Percentiles rank a stretch among this genome's conserved stretches.
Conservation (phyloP, 129 eudicot genomes). For the Deinandra increscens region DNA sequence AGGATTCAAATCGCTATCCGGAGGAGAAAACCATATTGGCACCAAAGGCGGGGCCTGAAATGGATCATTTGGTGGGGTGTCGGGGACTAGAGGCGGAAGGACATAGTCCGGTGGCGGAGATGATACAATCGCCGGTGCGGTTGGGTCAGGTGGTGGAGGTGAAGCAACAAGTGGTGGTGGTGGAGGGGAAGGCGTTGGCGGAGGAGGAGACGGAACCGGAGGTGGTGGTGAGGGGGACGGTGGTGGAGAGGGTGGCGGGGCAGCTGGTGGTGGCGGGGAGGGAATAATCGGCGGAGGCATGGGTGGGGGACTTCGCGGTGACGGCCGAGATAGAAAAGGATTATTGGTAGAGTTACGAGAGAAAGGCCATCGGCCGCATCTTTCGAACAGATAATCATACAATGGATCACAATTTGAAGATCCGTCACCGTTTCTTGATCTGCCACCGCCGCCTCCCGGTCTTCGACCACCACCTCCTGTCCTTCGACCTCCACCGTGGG, state of each 20-base stretch:
- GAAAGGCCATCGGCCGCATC: slow-evolving; percentile 71
- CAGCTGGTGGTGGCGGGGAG: slow-evolving; percentile 30
- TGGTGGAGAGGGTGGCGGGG: slow-evolving; percentile 24
- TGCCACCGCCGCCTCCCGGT: slow-evolving; percentile 2
- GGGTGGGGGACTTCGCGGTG: slow-evolving; percentile 30
- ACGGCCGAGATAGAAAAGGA: slow-evolving; percentile 42
- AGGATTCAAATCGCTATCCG: not conserved
- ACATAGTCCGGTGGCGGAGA: slow-evolving; percentile 40
- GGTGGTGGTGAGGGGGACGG: slow-evolving; percentile 29
- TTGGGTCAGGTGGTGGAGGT: slow-evolving; percentile 42
- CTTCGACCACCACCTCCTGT: slow-evolving; percentile 6
- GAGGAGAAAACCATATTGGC: slow-evolving; percentile 39
- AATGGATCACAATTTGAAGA: slow-evolving; percentile 57
- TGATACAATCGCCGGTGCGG: slow-evolving; percentile 2
- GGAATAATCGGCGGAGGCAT: slow-evolving; percentile 23
- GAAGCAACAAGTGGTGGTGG: slow-evolving; percentile 24
- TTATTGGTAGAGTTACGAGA: slow-evolving; percentile 43
- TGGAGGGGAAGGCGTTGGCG: slow-evolving; percentile 28
- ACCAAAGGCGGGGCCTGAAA: slow-evolving; percentile 38
- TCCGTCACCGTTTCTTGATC: slow-evolving; percentile 18
- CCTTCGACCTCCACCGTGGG: too few relatives aligned
- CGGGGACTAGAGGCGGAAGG: slow-evolving; percentile 41
- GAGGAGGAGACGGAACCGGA: slow-evolving; percentile 27
- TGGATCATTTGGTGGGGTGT: slow-evolving; percentile 30
- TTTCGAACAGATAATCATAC: slow-evolving; percentile 43